phyloP scores from a whole-genome alignment of 2,329 filamentous ascomycete species.

The Epichloe brachyelytri region DNA sequence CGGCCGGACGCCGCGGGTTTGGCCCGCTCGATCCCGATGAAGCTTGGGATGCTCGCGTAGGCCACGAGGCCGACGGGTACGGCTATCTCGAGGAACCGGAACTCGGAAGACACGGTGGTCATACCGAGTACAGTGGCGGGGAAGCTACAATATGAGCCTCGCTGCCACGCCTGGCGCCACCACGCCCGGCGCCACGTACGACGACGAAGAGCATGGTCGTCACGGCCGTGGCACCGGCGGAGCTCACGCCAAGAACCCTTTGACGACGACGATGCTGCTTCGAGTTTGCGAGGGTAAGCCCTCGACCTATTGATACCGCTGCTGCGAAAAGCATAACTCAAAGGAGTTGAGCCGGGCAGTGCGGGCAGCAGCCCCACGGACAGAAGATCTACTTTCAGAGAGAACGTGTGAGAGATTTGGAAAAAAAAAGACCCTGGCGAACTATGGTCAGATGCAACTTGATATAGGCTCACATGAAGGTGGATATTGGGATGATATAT shows the following conservation, averaged over 20 bases:
- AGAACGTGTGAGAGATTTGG: conserved; percentile 42
- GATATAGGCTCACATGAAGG: not conserved
- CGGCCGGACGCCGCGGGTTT: conserved; percentile 41
- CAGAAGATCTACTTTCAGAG: conserved; percentile 56
- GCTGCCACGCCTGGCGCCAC: conserved; percentile 22
- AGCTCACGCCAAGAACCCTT: conserved; percentile 42
- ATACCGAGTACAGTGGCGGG: conserved; percentile 23
- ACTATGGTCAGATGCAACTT: not conserved
- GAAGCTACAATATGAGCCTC: conserved; percentile 37
- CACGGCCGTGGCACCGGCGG: conserved; percentile 23
- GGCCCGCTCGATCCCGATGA: conserved; percentile 68
- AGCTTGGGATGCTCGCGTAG: conserved; percentile 73
- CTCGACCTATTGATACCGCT: conserved; percentile 51
- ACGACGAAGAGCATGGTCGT: conserved; percentile 17
- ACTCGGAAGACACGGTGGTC: conserved; percentile 34
- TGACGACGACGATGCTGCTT: conserved; percentile 48
- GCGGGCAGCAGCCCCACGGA: conserved; percentile 47
- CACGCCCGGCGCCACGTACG: conserved; percentile 19
- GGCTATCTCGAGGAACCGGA: conserved; percentile 70
- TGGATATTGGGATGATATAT: not conserved
- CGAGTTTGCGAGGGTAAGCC: conserved; percentile 59
- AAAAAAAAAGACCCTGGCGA: not conserved
- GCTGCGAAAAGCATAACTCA: conserved; percentile 15
- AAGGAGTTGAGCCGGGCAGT: conserved; percentile 17
- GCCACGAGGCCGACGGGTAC: conserved; percentile 55